A percentile compares a stretch with the other conserved stretches of the same genome.
Conservation (phyloP, 768 basidiomycete species). For the Termitomyces sp. region DNA sequence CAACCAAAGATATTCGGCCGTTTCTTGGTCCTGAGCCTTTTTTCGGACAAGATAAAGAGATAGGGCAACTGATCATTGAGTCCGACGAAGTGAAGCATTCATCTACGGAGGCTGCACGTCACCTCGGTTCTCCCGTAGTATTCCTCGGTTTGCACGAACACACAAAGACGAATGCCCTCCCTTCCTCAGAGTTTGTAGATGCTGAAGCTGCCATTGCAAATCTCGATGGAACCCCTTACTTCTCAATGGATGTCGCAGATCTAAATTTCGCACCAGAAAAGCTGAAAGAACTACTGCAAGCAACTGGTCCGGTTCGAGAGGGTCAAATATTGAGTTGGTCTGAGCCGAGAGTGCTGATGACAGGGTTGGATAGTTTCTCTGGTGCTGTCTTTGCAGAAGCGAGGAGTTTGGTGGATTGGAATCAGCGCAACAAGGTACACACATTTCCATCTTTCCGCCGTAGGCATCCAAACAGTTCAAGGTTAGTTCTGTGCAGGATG, state of each 20-base stretch:
- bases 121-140: slow-evolving; percentile 58
- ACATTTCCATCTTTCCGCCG: not conserved
- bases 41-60: slow-evolving; percentile 65
- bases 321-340: slow-evolving; percentile 50
- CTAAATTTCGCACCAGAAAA: slow-evolving; percentile 31
- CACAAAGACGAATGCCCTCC: slow-evolving; percentile 45
- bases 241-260: slow-evolving; percentile 72
- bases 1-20: slow-evolving; percentile 56
- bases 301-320: slow-evolving; percentile 32
- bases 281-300: slow-evolving; percentile 36
- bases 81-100: slow-evolving; percentile 28
- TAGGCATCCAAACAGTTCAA: not conserved
- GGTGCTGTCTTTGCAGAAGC: slow-evolving; percentile 78
- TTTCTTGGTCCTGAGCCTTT: slow-evolving; percentile 67
- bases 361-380: slow-evolving; percentile 55
- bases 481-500: slow-evolving; percentile 85
- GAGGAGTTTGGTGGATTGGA: slow-evolving; percentile 90
- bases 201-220: slow-evolving; percentile 52
- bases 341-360: slow-evolving; percentile 60
- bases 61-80: slow-evolving; percentile 29
- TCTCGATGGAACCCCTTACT: slow-evolving; percentile 81
- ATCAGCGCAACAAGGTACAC: slow-evolving; percentile 76
- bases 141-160: slow-evolving; percentile 81
- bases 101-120: slow-evolving; percentile 52
- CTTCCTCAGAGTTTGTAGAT: slow-evolving; percentile 62